These are phyloP conservation scores for Polychytrium aggregatum DNA, from an alignment of 192 early-diverging fungal species.

Conservation along the genomic window DNA sequence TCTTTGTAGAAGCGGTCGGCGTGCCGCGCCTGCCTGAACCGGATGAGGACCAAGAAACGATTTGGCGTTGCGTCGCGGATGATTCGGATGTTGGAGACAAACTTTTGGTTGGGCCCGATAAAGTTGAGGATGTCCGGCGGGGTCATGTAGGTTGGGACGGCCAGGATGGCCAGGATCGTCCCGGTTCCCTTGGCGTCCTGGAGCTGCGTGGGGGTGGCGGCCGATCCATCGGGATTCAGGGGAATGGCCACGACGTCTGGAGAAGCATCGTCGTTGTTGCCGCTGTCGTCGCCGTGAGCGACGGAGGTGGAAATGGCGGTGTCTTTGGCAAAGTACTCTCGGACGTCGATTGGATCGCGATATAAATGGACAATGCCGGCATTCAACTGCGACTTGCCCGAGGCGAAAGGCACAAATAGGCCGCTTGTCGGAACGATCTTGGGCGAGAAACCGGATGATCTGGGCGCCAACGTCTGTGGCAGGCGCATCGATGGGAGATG, in stretches of 20 bases:
- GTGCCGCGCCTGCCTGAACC: slow-evolving; percentile 49
- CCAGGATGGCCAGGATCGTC: slow-evolving; percentile 56
- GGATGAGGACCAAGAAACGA: slow-evolving; percentile 78
- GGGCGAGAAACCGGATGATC: slow-evolving; percentile 5
- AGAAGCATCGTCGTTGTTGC: not conserved
- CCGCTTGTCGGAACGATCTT: slow-evolving; percentile 15
- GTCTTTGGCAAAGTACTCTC: not conserved
- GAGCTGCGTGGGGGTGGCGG: slow-evolving; percentile 6
- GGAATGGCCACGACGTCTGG: slow-evolving; percentile 1
- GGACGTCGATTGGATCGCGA: slow-evolving; percentile 36
- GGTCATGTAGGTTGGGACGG: slow-evolving; percentile 81
- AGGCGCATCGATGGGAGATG: not conserved
- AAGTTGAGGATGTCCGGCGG: slow-evolving; percentile 83
- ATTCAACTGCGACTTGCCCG: slow-evolving; percentile 28
- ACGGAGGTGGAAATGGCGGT: not conserved
- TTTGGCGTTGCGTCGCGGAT: slow-evolving; percentile 67
- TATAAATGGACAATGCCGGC: slow-evolving; percentile 59
- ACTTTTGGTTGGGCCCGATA: slow-evolving; percentile 53
- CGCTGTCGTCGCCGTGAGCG: not conserved
- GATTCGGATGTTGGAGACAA: slow-evolving; percentile 63
- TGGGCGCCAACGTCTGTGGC: not conserved
- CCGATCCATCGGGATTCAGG: not conserved
- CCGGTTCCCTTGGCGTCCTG: slow-evolving; percentile 10
- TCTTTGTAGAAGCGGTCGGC: slow-evolving; percentile 60
- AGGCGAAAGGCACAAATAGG: slow-evolving; percentile 19